These are phyloP conservation scores for Plectosphaerella cucumerina DNA, from an alignment of 2,329 filamentous ascomycete species.

Conservation along the genomic window DNA sequence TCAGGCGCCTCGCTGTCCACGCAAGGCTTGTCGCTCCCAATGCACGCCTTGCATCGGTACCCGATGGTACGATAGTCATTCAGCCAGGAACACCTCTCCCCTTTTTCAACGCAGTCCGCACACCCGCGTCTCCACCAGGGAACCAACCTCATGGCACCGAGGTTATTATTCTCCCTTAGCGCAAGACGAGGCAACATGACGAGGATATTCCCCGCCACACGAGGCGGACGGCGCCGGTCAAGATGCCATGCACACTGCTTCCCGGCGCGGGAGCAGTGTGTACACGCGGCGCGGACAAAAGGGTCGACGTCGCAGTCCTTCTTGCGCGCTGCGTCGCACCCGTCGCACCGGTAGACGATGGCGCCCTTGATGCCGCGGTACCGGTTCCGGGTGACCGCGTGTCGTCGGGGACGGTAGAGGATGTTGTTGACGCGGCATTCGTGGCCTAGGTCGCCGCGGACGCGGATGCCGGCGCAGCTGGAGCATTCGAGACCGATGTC, in stretches of 20 bases:
- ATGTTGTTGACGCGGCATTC: conserved; percentile 5
- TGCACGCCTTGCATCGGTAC: not conserved
- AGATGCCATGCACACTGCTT: too few relatives aligned
- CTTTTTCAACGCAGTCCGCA: conserved; percentile 12
- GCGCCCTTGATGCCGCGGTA: conserved; percentile 1
- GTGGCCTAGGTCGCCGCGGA: conserved; percentile 6
- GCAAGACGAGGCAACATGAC: too few relatives aligned
- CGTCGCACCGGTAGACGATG: conserved; percentile 5
- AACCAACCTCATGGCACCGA: too few relatives aligned
- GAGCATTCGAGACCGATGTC: conserved; percentile 9
- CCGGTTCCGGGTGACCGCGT: conserved; percentile 6
- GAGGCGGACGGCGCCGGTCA: too few relatives aligned
- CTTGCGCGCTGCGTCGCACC: not conserved
- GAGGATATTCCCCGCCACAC: too few relatives aligned
- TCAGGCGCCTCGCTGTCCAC: not conserved
- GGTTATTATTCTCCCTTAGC: too few relatives aligned
- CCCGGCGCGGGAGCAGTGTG: too few relatives aligned
- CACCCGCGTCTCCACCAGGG: conserved; percentile 16
- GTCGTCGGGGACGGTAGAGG: conserved; percentile 9
- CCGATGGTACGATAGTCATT: not conserved
- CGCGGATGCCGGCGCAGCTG: conserved; percentile 7
- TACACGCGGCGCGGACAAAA: conserved; percentile 5
- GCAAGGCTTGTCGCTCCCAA: not conserved
- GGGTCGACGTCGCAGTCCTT: conserved; percentile 9
- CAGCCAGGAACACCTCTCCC: conserved; percentile 4